Conservation (phyloP, 768 basidiomycete species). For the Chalciporus sphaerocephalus region DNA sequence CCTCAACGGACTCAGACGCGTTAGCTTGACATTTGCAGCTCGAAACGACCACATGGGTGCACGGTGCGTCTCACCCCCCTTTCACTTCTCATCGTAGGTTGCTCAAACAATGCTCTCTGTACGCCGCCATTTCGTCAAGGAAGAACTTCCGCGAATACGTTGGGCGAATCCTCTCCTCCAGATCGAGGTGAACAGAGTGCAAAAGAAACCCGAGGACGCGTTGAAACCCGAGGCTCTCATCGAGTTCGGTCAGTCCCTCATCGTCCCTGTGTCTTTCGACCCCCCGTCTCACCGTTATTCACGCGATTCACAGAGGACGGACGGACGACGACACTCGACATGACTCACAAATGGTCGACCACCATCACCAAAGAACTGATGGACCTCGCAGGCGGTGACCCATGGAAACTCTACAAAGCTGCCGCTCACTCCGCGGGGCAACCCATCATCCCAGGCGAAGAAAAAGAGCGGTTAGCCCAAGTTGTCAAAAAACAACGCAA, state of each 20-base stretch:
- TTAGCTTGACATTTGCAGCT: conserved; percentile 54
- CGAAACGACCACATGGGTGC: conserved; percentile 74
- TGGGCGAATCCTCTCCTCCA: conserved; percentile 67
- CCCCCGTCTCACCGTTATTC: neutral
- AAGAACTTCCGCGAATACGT: conserved; percentile 73
- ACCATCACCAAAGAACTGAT: conserved; percentile 66
- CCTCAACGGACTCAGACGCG: conserved; percentile 44
- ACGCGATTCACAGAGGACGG: conserved; percentile 45
- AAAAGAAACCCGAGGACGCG: conserved; percentile 48
- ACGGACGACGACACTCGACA: conserved; percentile 39
- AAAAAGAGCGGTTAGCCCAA: conserved; percentile 22
- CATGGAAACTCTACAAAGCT: conserved; percentile 55
- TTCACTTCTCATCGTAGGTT: no score
- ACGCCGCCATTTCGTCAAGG: conserved; percentile 78
- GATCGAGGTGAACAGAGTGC: conserved; percentile 53
- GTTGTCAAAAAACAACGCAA: conserved; percentile 13
- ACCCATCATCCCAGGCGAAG: conserved; percentile 47
- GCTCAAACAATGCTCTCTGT: no score
- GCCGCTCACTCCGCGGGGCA: conserved; percentile 44
- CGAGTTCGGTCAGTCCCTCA: conserved; percentile 53
- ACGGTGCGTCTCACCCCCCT: conserved; percentile 40
- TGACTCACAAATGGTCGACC: conserved; percentile 68
- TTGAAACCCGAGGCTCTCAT: conserved; percentile 62
- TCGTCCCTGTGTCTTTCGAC: neutral
- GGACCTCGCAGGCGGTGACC: conserved; percentile 56